Evolutionary conservation across 176 grass and related monocot genomes (phyloP), one percentile per base, ranked within the genome.

Genomic region (Bolboschoenus planiculmis): DNA sequence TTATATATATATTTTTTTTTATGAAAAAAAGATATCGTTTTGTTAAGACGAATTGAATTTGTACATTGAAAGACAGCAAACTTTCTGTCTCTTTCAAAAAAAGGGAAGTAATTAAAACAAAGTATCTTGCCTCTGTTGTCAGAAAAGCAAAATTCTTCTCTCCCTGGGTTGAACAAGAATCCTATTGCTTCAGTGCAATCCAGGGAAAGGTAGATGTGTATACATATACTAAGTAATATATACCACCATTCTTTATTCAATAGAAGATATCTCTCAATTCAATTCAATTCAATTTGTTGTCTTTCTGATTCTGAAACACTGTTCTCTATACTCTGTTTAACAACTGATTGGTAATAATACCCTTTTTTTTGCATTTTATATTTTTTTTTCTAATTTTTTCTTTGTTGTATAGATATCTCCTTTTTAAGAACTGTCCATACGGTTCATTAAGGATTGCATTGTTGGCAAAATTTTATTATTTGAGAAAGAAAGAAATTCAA

Each of bases 61-160:
- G 6, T 33, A 31, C 15, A 53, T 20, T 33, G 10, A 47, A 15
- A 20, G 13, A 26, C 21, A 47, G 68, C 4, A 47, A 47, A 44
- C 68, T 46, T 7, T 4, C 35, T 21, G 20, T 70, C 35, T 21
- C 34, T 39, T 20, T 74, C 68, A 27, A 29, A 74, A 24, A 8
- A 53, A 77, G 72, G 26, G 20, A 77, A 34, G 20, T 61, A 20
- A 44, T 7, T 7, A n/a, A 56, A 56, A 79, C 18, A 29, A 57
- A 60, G 37, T 60, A 61, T 56, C 78, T 81, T 82, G 39, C 56
- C 55, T 81, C 56, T 64, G n/a, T 61, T 63, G 10, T 81, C 79
- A 81, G 56, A 46, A 81, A 81, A 62, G 59, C 13, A 81, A 61
- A 81, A 62, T 81, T 61, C 78, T 81, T 61, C 58, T 63, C 35